Conservation (phyloP, 768 basidiomycete species). For the Boletus pseudopeckii region DNA sequence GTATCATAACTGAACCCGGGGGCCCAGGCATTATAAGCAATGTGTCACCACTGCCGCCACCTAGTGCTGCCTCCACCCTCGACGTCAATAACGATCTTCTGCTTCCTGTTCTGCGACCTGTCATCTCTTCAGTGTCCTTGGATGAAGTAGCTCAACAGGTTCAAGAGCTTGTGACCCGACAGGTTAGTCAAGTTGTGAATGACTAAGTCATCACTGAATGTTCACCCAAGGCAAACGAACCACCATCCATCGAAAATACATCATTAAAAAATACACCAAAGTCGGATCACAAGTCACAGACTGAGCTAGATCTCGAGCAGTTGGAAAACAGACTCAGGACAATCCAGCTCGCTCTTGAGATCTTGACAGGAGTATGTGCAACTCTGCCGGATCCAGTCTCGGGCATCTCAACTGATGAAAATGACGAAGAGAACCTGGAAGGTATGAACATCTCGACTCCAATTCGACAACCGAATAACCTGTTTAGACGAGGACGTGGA, state of each 20-base stretch:
- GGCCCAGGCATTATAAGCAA: constrained; percentile 69
- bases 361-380: constrained; percentile 85
- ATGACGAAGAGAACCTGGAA: constrained; percentile 35
- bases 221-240: constrained; percentile 42
- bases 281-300: constrained; percentile 69
- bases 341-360: constrained; percentile 80
- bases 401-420: constrained; percentile 31
- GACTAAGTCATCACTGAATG: neutral
- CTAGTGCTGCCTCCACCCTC: constrained; percentile 53
- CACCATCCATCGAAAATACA: constrained; percentile 48
- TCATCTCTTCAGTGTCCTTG: constrained; percentile 59
- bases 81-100: constrained; percentile 72
- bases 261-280: constrained; percentile 65
- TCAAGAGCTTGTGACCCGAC: constrained; percentile 47
- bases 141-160: constrained; percentile 46
- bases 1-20: neutral
- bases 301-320: constrained; percentile 67
- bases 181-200: constrained; percentile 37
- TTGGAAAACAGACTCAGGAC: constrained; percentile 72
- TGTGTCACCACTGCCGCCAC: constrained; percentile 71
- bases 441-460: constrained; percentile 19
- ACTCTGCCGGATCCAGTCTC: constrained; percentile 76
- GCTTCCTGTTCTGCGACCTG: constrained; percentile 65
- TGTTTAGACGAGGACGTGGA: constrained; percentile 45
- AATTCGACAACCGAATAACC: constrained; percentile 27